phyloP scores from a whole-genome alignment of 176 grass and related monocot genomes.

The Aegilops longissima region DNA sequence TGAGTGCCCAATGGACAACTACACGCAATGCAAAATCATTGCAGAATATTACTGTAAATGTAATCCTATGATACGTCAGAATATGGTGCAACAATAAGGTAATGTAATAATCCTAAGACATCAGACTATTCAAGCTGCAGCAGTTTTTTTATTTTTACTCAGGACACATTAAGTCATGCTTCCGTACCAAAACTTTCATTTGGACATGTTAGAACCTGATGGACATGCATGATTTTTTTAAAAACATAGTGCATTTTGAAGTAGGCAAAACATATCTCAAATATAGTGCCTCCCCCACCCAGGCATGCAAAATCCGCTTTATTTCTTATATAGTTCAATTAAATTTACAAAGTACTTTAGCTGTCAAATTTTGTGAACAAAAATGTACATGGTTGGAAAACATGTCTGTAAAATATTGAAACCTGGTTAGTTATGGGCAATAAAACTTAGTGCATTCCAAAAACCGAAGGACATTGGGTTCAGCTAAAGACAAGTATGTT shows the following conservation, averaged over 20 bases:
- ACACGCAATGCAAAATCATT: not conserved
- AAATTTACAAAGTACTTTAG: not conserved
- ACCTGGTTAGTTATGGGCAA: not conserved
- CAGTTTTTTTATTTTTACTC: not conserved
- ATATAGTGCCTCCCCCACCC: not conserved
- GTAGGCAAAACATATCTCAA: not conserved
- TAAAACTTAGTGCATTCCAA: not conserved
- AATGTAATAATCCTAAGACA: not conserved
- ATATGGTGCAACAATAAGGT: not conserved
- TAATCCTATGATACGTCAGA: not conserved
- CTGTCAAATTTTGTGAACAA: conserved; percentile 8
- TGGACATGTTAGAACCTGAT: not conserved
- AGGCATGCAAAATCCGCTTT: not conserved
- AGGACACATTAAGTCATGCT: not conserved
- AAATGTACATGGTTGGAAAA: not conserved
- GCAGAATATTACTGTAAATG: not conserved
- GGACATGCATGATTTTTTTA: not conserved
- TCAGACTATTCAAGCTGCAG: not conserved
- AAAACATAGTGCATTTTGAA: not conserved
- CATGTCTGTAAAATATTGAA: not conserved
- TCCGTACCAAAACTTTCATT: not conserved
- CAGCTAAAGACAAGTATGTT: not conserved
- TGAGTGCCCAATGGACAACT: not conserved
- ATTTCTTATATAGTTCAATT: not conserved
- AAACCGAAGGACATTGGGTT: not conserved